phyloP scores from a whole-genome alignment of 768 basidiomycete genomes.

The Tulasnella sp. region DNA sequence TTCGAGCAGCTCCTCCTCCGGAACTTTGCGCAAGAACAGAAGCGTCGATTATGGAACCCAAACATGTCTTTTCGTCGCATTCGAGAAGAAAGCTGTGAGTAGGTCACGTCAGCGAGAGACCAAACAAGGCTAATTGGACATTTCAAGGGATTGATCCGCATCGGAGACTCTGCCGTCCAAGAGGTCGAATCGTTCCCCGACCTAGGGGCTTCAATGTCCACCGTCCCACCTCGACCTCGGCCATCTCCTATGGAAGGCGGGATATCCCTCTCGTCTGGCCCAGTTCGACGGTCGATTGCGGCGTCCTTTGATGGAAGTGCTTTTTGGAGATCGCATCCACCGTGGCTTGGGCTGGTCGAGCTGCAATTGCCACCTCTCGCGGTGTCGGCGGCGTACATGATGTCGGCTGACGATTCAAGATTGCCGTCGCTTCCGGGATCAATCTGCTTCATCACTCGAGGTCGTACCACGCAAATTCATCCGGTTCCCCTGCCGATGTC shows the following conservation, averaged over 20 bases:
- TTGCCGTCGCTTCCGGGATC: slow-evolving; percentile 56
- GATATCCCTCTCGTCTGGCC: slow-evolving; percentile 28
- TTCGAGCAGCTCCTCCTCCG: slow-evolving; percentile 13
- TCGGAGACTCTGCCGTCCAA: slow-evolving; percentile 68
- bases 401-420: slow-evolving; percentile 32
- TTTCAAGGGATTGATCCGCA: slow-evolving; percentile 49
- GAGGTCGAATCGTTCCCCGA: slow-evolving; percentile 55
- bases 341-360: slow-evolving; percentile 41
- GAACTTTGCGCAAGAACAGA: slow-evolving; percentile 19
- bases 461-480: background rate
- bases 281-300: slow-evolving; percentile 28
- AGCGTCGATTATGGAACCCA: slow-evolving; percentile 46
- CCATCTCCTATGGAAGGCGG: background rate
- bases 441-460: slow-evolving; percentile 30
- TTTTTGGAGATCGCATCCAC: slow-evolving; percentile 28
- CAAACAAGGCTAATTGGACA: background rate
- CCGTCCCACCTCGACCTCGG: background rate
- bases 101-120: too few relatives aligned
- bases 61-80: slow-evolving; percentile 67
- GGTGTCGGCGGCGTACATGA: background rate
- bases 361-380: slow-evolving; percentile 36
- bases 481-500: slow-evolving; percentile 1
- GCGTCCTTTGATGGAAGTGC: background rate
- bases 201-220: slow-evolving; percentile 16
- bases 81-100: slow-evolving; percentile 64